A percentile compares a stretch with the other conserved stretches of the same genome.
Evolutionary conservation across 2,329 filamentous ascomycete genomes (phyloP).

Genomic region (Phaeosphaeriaceae sp.): DNA sequence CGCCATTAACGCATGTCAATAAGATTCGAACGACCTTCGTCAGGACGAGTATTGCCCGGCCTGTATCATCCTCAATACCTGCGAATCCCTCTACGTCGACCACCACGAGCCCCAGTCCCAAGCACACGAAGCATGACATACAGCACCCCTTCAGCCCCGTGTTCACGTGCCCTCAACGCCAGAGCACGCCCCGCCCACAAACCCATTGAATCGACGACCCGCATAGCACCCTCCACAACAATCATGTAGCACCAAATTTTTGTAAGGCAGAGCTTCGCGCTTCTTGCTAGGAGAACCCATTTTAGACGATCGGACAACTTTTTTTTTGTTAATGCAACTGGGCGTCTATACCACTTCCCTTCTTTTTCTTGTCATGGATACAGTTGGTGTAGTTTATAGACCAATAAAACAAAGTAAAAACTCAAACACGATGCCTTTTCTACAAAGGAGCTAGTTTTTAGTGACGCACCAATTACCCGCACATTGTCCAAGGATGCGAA

Average conservation of each 20-base stretch:
- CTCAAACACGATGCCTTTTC: too few relatives aligned
- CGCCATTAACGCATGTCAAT: neutral
- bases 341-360: conserved; percentile 20
- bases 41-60: neutral
- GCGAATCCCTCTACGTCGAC: neutral
- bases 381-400: conserved; percentile 25
- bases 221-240: conserved; percentile 37
- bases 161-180: conserved; percentile 14
- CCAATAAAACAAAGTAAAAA: conserved; percentile 1
- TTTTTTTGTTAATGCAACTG: conserved; percentile 11
- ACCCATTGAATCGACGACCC: conserved; percentile 20
- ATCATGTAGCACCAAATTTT: conserved; percentile 44
- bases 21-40: neutral
- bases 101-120: conserved; percentile 8
- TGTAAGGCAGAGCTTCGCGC: conserved; percentile 32
- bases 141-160: neutral
- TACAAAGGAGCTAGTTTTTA: too few relatives aligned
- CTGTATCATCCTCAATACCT: neutral
- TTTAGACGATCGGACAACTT: conserved; percentile 22
- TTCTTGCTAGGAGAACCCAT: conserved; percentile 31
- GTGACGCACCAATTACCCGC: too few relatives aligned
- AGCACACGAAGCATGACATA: conserved; percentile 5
- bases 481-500: too few relatives aligned
- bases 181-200: conserved; percentile 9
- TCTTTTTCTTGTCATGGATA: conserved; percentile 17